Evolutionary conservation across 1,139 yeast genomes (phyloP), one percentile per base, ranked within the genome.

Genomic region (Yamadazyma diddensiae): DNA sequence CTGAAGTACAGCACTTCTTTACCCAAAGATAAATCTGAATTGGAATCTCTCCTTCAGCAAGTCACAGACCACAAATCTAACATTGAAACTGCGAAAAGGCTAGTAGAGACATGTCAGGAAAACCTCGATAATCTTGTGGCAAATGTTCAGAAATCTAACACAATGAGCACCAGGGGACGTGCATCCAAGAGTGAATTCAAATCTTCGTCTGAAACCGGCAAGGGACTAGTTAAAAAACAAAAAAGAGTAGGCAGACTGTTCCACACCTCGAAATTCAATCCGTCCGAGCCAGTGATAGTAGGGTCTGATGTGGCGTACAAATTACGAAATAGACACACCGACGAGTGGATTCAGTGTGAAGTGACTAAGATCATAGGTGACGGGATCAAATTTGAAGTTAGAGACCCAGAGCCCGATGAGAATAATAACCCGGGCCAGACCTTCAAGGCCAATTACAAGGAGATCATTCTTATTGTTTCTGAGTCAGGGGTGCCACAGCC

Each of bases 331-430:
- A 71, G 82, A 24, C 84, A 78, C 30, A 59, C 68, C 6, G 94
- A 85, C 32, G 98, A 92, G 52, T 94, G 99, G 99, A 88, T 94
- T 46, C 96, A 88, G 55, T 94, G 98, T 62, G 90, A 84, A 48
- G 95, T 92, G 15, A 76, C 82, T 30, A 78, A 77, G 47, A 79
- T 92, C 3, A 62, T 81, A 15, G 79, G 79, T 1, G 97, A 90
- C 45, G 94, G 94, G 1, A 63, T 73, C 16, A 77, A 76, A 53
- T 83, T 79, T 50, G 97, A 92, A 57, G 90, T 94, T 9, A 77
- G 87, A 45, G 99, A 94, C 56, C 97, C 97, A 0, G 98, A 94
- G 53, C 98, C 98, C 0, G 98, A 94, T 51, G 97, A 92, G 50
- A 76, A 81, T 47, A 86, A 85, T 42, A 86, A 88, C 40, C 85